phyloP scores from a whole-genome alignment of 805 yeast species.

The Candida pini region DNA sequence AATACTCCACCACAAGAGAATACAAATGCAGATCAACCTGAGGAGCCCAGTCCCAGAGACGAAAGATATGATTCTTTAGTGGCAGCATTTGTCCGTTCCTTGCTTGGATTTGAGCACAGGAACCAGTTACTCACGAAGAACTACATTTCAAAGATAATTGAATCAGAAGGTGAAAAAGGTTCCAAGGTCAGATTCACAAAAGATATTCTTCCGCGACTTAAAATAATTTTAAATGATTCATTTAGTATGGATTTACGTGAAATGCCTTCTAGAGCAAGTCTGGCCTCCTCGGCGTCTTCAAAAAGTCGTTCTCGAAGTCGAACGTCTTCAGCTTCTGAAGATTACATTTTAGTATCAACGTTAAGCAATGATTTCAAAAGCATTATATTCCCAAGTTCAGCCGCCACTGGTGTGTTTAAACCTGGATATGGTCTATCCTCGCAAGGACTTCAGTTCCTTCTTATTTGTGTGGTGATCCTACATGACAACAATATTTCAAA shows the following conservation, averaged over 20 bases:
- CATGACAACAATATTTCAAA: constrained; percentile 25
- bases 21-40: no score
- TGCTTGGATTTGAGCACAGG: constrained; percentile 24
- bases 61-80: constrained; percentile 19
- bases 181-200: constrained; percentile 22
- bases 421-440: constrained; percentile 18
- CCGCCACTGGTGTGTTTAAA: constrained; percentile 18
- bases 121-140: constrained; percentile 23
- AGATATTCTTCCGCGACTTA: constrained; percentile 17
- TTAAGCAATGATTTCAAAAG: constrained; percentile 18
- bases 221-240: constrained; percentile 7
- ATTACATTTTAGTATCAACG: constrained; percentile 20
- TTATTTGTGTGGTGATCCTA: constrained; percentile 21
- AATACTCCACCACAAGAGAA: no score
- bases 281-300: not conserved
- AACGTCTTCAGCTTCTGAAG: constrained; percentile 10
- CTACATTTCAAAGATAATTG: constrained; percentile 22
- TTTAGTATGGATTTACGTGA: constrained; percentile 25
- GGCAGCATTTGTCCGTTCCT: constrained; percentile 21
- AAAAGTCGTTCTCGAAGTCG: not conserved
- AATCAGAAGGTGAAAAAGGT: constrained; percentile 25
- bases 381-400: constrained; percentile 14
- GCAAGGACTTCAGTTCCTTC: constrained; percentile 24
- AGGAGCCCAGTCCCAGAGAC: no score
- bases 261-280: constrained; percentile 10